Evolutionary conservation across 2,329 filamentous ascomycete species (phyloP), one percentile per base, ranked within the genome.

Genomic region (Venturia effusa): DNA sequence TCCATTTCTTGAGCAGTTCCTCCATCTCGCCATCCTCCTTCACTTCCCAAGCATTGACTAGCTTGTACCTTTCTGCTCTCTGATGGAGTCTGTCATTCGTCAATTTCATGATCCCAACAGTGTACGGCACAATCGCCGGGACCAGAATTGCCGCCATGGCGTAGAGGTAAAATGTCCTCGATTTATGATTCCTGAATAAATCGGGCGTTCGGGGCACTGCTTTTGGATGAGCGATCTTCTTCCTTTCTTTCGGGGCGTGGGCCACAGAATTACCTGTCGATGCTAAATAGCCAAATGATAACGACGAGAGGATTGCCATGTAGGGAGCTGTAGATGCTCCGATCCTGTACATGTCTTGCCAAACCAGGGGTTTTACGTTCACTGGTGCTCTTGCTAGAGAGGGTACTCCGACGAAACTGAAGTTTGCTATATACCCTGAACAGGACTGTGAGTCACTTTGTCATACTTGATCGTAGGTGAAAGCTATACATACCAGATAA

Each of bases 61-160:
- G 37, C 40, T n/a, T 54, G 37, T 41, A 37, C 11, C 10, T 45
- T 19, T 34, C 32, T 10, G 63, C 63, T 39, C 51, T 40, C 17
- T 24, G n/a, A 48, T 43, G 60, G 7, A 62, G n/a, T 27, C 43
- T 24, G 10, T 51, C 62, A 30, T 65, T 65, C 27, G 39, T 66
- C 17, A 37, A 19, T 40, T 60, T 48, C 64, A 66, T 66, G 17
- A 66, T 13, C 2, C 45, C 39, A 19, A 66, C 22, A 3, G 64
- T 66, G n/a, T 61, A 66, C 45, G 64, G 64, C 13, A 61, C 62
- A 41, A 63, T 65, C 8, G 55, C 37, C 1, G 62, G 61, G 10
- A 61, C 39, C 27, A 65, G 24, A 32, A 66, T 48, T 13, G 64
- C 64, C 11, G 62, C 62, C n/a, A 45, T 27, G 7, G 62, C 32